A percentile compares a stretch with the other conserved stretches of the same genome.
phyloP scores from a whole-genome alignment of 2,329 filamentous ascomycete genomes.

The Calonectria multiphialidica region DNA sequence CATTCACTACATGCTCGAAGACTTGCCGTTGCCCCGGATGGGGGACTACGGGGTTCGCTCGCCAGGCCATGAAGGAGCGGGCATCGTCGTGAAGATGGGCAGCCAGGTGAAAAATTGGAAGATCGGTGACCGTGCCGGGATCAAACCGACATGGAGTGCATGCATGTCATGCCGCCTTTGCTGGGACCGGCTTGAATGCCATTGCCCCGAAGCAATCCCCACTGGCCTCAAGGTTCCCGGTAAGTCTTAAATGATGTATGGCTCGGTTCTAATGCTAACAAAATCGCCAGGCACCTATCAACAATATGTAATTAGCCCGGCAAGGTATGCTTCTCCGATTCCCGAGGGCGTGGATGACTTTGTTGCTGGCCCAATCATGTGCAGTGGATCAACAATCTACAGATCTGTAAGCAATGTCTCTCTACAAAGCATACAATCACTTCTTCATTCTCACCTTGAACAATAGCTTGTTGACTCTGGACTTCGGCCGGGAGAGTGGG shows the following conservation, averaged over 20 bases:
- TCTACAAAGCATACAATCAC: neutral
- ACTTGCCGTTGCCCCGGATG: neutral
- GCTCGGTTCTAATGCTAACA: neutral
- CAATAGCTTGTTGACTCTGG: neutral
- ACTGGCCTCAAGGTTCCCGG: neutral
- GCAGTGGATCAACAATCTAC: neutral
- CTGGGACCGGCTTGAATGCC: neutral
- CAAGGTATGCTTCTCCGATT: neutral
- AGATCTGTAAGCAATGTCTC: neutral
- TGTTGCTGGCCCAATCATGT: neutral
- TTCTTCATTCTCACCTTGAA: neutral
- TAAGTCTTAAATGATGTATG: neutral
- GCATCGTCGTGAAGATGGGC: conserved; percentile 2
- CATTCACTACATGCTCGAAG: conserved; percentile 4
- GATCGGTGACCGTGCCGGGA: neutral
- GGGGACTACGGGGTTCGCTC: neutral
- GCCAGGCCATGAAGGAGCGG: conserved; percentile 9
- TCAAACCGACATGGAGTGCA: neutral
- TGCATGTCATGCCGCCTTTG: neutral
- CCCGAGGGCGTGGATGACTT: neutral
- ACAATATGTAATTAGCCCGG: neutral
- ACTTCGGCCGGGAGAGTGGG: neutral
- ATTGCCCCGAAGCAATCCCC: neutral
- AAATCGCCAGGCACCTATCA: neutral
- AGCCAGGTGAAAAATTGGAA: neutral